phyloP scores from a whole-genome alignment of 768 basidiomycete genomes.

The Imleria badia region DNA sequence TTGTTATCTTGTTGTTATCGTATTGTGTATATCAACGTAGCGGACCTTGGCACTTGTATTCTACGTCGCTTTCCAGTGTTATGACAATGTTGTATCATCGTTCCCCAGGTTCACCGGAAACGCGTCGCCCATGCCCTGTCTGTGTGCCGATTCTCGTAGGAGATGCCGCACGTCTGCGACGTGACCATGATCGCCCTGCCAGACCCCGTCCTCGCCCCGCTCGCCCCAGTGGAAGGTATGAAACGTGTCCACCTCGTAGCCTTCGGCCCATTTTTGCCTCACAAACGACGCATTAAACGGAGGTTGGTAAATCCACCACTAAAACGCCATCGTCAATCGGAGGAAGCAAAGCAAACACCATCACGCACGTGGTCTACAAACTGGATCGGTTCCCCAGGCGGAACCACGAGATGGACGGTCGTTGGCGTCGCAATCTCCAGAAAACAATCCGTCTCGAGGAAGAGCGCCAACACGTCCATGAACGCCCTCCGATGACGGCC shows the following conservation, averaged over 20 bases:
- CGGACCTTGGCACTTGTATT: background rate
- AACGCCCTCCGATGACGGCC: slow-evolving; percentile 39
- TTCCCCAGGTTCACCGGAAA: slow-evolving; percentile 19
- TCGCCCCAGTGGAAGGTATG: slow-evolving; percentile 54
- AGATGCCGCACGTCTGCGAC: slow-evolving; percentile 39
- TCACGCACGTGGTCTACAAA: slow-evolving; percentile 47
- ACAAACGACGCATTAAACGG: slow-evolving; percentile 49
- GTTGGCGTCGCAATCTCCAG: slow-evolving; percentile 50
- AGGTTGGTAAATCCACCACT: slow-evolving; percentile 51
- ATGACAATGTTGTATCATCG: background rate
- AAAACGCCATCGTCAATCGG: background rate
- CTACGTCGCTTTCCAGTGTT: background rate
- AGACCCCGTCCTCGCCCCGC: slow-evolving; percentile 31
- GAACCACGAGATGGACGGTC: slow-evolving; percentile 41
- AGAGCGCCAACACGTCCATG: slow-evolving; percentile 42
- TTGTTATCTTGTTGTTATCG: slow-evolving; percentile 6
- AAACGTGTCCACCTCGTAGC: slow-evolving; percentile 51
- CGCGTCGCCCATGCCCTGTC: slow-evolving; percentile 34
- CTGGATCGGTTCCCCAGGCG: slow-evolving; percentile 40
- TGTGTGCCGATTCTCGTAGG: slow-evolving; percentile 37
- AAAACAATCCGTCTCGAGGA: slow-evolving; percentile 50
- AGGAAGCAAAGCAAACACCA: background rate
- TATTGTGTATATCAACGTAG: background rate
- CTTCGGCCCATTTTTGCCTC: slow-evolving; percentile 44
- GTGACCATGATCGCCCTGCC: slow-evolving; percentile 35